Evolutionary conservation across 2,329 filamentous ascomycete genomes (phyloP), one percentile per base, ranked within the genome.

Genomic region (Penicillium sp.): DNA sequence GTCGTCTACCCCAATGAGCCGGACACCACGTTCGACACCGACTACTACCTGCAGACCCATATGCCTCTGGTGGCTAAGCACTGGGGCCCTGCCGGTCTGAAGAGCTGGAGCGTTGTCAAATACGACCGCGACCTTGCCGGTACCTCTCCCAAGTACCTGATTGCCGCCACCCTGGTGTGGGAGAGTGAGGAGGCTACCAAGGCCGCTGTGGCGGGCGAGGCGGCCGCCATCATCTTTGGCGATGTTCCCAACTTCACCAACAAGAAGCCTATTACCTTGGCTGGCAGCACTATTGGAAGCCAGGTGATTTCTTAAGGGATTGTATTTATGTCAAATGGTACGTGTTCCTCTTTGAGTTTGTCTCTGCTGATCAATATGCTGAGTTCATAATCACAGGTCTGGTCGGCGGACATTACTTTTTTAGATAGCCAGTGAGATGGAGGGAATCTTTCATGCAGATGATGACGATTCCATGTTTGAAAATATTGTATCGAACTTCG

Each of bases 191-290:
- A 69, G 20, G 20, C 41, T n/a, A 1, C 57, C 42, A 59, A 63
- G 55, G 17, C 50, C 7, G 65, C 61, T 17, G 38, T 61, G 12
- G 22, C 57, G 31, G 43, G 53, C 20, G 53, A 63, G 11, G 53
- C 51, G 15, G 34, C 31, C 31, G 39, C 61, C 11, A 39, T 14
- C 22, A 45, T 69, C 37, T 67, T 69, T 17, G 62, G 5, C 12
- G 67, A 69, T 54, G 58, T 69, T 37, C 54, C 65, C 51, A 69
- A 69, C 57, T 69, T 69, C 61, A 69, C 65, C 61, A 69, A 69
- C 55, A 41, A 25, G 55, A 41, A 60, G 41, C 64, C 67, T 41
- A 39, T 69, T 20, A 67, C 65, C 42, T 20, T 69, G 35, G 58
- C 58, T 12, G 67, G 67, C 35, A 12, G 11, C 12, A 35, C 38